A percentile compares a stretch with the other conserved stretches of the same genome.
These are phyloP conservation scores for Pleodorina starrii DNA, from an alignment of 139 green algal genomes.

Conservation along the genomic window DNA sequence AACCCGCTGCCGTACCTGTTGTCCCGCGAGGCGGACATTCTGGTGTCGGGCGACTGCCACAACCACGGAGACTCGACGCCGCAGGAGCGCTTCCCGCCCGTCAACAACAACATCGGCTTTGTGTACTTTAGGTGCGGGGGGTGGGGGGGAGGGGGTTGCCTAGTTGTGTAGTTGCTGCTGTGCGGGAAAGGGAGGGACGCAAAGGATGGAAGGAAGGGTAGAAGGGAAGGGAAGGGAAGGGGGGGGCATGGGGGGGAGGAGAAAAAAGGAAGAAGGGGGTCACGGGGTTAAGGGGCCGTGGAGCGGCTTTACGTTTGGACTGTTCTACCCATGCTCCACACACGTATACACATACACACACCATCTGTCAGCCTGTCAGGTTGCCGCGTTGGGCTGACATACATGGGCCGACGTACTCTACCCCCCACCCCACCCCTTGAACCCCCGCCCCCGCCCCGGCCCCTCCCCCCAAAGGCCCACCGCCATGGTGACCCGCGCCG, in stretches of 20 bases:
- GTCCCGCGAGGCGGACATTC: slow-evolving; percentile 19
- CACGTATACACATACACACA: too few relatives aligned
- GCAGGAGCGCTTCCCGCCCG: slow-evolving; percentile 4
- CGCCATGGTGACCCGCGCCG: slow-evolving; percentile 13
- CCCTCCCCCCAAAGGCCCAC: slow-evolving; percentile 18
- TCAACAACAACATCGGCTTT: slow-evolving; percentile 53
- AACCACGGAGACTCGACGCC: slow-evolving; percentile 23
- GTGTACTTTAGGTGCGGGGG: slow-evolving; percentile 52
- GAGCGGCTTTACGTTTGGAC: too few relatives aligned
- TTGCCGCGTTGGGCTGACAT: too few relatives aligned
- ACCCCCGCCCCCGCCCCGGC: too few relatives aligned
- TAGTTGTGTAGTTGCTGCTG: not conserved
- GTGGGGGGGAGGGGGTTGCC: too few relatives aligned
- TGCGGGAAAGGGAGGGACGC: not conserved
- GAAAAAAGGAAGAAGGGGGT: too few relatives aligned
- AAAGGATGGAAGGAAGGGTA: not conserved
- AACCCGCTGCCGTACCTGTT: slow-evolving; percentile 50
- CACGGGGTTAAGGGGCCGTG: too few relatives aligned
- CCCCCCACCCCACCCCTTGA: too few relatives aligned
- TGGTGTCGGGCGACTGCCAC: slow-evolving; percentile 45
- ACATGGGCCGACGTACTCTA: too few relatives aligned
- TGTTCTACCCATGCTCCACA: too few relatives aligned
- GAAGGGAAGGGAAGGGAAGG: not conserved
- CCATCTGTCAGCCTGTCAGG: too few relatives aligned
- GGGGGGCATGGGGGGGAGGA: not conserved